Evolutionary conservation across 176 grass and related monocot species (phyloP), one percentile per base, ranked within the genome.

Genomic region (Cymbopogon citratus): DNA sequence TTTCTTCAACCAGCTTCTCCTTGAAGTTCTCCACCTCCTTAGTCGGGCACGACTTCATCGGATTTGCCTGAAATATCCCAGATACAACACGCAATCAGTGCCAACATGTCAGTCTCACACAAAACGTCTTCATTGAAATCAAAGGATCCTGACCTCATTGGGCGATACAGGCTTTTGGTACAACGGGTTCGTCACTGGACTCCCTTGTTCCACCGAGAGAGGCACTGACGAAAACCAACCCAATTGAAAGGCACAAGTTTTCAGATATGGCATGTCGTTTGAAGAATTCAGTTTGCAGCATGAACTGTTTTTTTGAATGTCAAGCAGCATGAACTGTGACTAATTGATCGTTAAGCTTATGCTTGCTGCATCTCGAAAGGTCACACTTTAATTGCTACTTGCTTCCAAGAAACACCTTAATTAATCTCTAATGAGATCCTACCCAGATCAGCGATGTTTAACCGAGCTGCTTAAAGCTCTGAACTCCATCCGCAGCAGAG

Each of bases 1-100:
- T 94, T 41, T 97, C 91, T 82, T 94, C 87, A 31, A 92, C 65
- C 73, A 97, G 44, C 77, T 81, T 90, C 76, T 94, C 85, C 79
- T 78, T 14, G 69, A 91, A 89, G 66, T 84, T 78, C 2, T 67
- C 73, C 33, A 92, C 79, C 68, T 80, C 46, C 1, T 92, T 91
- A 85, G 71, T 90, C 10, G 94, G 91, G 74, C 94, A 97, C 16
- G 85, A 64, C 40, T 92, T 80, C 94, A 97, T 97, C 5, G 63
- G 54, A 83, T 87, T 88, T 6, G 68, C 91, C 94, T 97, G 77
- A 46, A 81, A 81, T 5, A 5, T 41, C 54, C 4, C 29, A 81
- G 6, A 69, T 19, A 69, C 46, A 39, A 66, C 63, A 59, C 62
- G 33, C 12, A 44, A 5, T 35, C 26, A 80, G 29, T 34, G 13